Conservation (phyloP, 495 filamentous ascomycete species). For the Pyrenula aspistea region DNA sequence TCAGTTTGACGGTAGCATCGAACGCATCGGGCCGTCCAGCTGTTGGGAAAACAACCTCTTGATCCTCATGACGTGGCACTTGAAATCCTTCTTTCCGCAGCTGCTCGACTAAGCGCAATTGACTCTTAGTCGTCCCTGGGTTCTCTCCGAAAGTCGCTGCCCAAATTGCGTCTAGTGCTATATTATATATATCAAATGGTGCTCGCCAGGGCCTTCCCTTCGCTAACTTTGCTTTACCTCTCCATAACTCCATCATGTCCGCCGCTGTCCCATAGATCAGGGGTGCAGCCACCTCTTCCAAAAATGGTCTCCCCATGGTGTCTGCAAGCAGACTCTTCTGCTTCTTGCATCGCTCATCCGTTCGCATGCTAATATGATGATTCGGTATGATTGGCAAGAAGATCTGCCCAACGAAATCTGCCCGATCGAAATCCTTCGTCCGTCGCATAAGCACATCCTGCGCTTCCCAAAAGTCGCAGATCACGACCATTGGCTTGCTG, state of each 20-base stretch:
- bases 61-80: conserved; percentile 5
- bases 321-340: conserved; percentile 22
- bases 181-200: conserved; percentile 18
- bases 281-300: conserved; percentile 20
- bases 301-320: conserved; percentile 25
- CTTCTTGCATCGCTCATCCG: conserved; percentile 16
- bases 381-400: conserved; percentile 17
- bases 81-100: conserved; percentile 2
- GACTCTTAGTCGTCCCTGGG: not conserved
- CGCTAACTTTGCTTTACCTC: conserved; percentile 16
- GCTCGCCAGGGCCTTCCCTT: conserved; percentile 21
- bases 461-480: not conserved
- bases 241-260: conserved; percentile 23
- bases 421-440: not conserved
- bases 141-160: conserved; percentile 16
- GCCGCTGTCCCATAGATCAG: conserved; percentile 14
- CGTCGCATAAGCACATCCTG: not conserved
- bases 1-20: conserved; percentile 2
- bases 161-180: conserved; percentile 23
- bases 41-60: conserved; percentile 6
- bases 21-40: not conserved
- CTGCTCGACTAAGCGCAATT: not conserved
- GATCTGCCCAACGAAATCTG: conserved; percentile 7
- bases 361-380: conserved; percentile 15
- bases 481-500: not conserved